A percentile compares a stretch with the other conserved stretches of the same genome.
Conservation (phyloP, 106 monocot species). For the Agapanthus africanus region DNA sequence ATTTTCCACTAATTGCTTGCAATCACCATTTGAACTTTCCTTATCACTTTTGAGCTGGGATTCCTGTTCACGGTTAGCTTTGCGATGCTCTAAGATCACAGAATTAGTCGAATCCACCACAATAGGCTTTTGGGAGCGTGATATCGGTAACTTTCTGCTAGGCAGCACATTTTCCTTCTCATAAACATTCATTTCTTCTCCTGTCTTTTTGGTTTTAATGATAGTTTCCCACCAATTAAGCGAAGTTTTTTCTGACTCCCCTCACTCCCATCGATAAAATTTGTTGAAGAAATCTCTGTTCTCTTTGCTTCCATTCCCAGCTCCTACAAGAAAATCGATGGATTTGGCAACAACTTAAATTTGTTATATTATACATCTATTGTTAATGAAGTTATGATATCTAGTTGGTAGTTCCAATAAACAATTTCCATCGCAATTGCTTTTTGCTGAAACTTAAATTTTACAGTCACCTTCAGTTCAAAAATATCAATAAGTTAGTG, state of each 20-base stretch:
- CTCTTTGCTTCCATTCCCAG: constrained; percentile 14
- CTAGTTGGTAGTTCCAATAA: neutral
- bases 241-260: constrained; percentile 33
- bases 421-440: neutral
- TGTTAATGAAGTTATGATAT: no score
- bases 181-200: constrained; percentile 5
- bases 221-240: constrained; percentile 24
- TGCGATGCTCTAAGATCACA: neutral
- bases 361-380: neutral
- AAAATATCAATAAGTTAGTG: neutral
- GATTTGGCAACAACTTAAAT: neutral
- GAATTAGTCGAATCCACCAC: constrained; percentile 8
- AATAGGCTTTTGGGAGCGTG: constrained; percentile 1
- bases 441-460: neutral
- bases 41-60: neutral
- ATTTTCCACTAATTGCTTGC: constrained; percentile 8
- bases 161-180: constrained; percentile 39
- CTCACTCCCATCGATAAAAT: constrained; percentile 12
- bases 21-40: neutral
- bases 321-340: neutral
- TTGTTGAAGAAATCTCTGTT: constrained; percentile 8
- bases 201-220: constrained; percentile 13
- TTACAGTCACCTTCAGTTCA: neutral
- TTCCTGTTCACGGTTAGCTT: neutral
- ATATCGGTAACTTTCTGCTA: constrained; percentile 8